Percentiles rank a stretch among this genome's conserved stretches.
These are phyloP conservation scores for Plasmodium coatneyi DNA, from an alignment of 169 alveolate species.

Conservation along the genomic window DNA sequence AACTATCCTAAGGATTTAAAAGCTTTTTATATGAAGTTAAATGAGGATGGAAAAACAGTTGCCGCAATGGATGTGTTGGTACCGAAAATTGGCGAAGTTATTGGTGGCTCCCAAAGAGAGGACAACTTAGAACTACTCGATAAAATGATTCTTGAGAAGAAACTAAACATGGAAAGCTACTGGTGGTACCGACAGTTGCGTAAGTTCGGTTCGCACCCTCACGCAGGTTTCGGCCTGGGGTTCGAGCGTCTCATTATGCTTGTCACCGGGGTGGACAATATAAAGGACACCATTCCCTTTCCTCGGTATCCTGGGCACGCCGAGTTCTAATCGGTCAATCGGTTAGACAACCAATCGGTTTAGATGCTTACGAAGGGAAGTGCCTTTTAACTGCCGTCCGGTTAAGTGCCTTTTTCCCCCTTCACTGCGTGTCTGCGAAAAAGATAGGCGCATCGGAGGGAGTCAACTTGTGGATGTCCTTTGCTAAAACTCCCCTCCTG, in stretches of 20 bases:
- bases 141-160: conserved; percentile 90
- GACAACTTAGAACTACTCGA: conserved; percentile 94
- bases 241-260: conserved; percentile 98
- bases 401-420: background rate
- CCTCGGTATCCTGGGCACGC: conserved; percentile 98
- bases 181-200: conserved; percentile 95
- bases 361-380: background rate
- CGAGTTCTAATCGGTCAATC: conserved; percentile 84
- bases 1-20: conserved; percentile 98
- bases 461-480: conserved; percentile 6
- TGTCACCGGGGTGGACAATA: conserved; percentile 98
- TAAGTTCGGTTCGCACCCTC: conserved; percentile 97
- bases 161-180: conserved; percentile 87
- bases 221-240: conserved; percentile 99
- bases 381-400: background rate
- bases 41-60: conserved; percentile 95
- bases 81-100: conserved; percentile 98
- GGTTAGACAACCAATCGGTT: background rate
- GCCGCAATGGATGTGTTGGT: conserved; percentile 98
- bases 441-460: conserved; percentile 46
- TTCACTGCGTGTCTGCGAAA: conserved; percentile 24
- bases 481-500: conserved; percentile 27
- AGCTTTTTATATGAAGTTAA: conserved; percentile 96
- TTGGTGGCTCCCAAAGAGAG: conserved; percentile 99
- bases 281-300: conserved; percentile 99